Conservation (phyloP, 208 protist species). For the Crithidia brevicula region DNA sequence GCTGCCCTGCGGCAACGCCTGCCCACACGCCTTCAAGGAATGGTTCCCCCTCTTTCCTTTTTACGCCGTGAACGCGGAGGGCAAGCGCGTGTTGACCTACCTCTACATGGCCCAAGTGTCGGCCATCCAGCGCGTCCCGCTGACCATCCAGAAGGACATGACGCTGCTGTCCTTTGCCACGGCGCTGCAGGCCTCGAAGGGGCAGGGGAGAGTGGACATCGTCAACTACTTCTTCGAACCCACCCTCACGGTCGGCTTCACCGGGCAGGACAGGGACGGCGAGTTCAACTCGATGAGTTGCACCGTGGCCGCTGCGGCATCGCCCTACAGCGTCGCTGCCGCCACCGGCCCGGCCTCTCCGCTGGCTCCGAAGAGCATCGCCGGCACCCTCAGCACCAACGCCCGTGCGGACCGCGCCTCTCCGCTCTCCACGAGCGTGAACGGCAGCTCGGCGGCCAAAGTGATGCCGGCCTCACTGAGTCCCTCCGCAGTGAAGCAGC, state of each 20-base stretch:
- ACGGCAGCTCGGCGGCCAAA: background rate
- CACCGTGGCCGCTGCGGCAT: background rate
- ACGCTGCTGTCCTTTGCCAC: slow-evolving; percentile 38
- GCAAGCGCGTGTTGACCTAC: slow-evolving; percentile 59
- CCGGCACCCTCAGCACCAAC: background rate
- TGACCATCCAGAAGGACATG: slow-evolving; percentile 49
- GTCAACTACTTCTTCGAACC: slow-evolving; percentile 51
- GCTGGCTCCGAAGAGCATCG: slow-evolving; percentile 17
- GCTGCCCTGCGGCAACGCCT: slow-evolving; percentile 47
- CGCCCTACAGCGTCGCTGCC: background rate
- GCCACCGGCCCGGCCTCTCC: background rate
- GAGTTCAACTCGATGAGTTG: background rate
- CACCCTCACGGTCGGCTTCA: slow-evolving; percentile 28
- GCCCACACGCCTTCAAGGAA: slow-evolving; percentile 42
- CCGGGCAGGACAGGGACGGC: slow-evolving; percentile 5
- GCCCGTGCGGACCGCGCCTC: background rate
- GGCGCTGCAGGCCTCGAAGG: slow-evolving; percentile 20
- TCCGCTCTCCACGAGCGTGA: background rate
- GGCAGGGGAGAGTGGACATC: slow-evolving; percentile 23
- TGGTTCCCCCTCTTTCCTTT: slow-evolving; percentile 71
- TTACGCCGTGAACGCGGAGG: slow-evolving; percentile 63
- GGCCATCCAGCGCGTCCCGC: slow-evolving; percentile 33
- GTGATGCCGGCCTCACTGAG: slow-evolving; percentile 2
- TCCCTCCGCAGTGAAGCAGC: background rate
- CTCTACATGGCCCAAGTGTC: slow-evolving; percentile 44